Conservation (phyloP, 768 basidiomycete species). For the Lactifluus piperatus region DNA sequence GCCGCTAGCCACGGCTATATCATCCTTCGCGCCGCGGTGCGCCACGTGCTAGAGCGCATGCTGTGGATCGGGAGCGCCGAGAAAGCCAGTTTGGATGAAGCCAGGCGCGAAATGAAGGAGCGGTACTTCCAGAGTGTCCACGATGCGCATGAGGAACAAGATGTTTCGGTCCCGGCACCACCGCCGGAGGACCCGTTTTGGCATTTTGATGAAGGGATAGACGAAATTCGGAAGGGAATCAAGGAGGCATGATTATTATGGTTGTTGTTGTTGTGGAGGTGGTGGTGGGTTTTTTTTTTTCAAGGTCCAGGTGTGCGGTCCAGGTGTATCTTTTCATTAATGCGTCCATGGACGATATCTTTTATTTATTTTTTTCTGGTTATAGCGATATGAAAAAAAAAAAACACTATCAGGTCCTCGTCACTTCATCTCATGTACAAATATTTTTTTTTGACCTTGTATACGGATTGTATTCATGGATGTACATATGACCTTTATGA, state of each 20-base stretch:
- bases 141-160: constrained; percentile 15
- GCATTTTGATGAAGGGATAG: constrained; percentile 63
- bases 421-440: background rate
- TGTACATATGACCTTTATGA: background rate
- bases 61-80: constrained; percentile 71
- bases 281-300: background rate
- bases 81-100: constrained; percentile 44
- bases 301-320: no score
- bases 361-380: background rate
- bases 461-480: background rate
- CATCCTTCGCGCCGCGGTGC: constrained; percentile 48
- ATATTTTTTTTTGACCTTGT: background rate
- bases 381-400: background rate
- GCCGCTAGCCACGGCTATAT: constrained; percentile 84
- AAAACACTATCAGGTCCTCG: background rate
- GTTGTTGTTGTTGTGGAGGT: no score
- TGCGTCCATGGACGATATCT: background rate
- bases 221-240: constrained; percentile 57
- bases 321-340: no score
- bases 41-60: constrained; percentile 65
- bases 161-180: background rate
- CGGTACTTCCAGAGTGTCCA: constrained; percentile 31
- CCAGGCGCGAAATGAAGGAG: constrained; percentile 47
- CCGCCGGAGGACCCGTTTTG: constrained; percentile 39
- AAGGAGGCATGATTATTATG: constrained; percentile 37